These are phyloP conservation scores for Tephrocybe sp. DNA, from an alignment of 768 basidiomycete genomes.

Conservation along the genomic window DNA sequence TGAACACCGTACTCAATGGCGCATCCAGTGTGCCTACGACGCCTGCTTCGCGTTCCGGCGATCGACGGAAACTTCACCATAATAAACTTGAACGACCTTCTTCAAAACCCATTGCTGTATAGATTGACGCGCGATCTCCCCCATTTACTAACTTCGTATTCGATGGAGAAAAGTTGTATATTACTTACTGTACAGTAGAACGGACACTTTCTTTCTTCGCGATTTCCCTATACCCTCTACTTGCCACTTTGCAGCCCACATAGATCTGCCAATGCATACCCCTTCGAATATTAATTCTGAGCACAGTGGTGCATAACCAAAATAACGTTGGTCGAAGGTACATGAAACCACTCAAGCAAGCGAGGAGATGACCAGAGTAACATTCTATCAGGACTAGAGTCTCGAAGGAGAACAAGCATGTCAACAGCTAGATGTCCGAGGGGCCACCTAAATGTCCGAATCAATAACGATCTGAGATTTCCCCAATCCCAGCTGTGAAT, in stretches of 20 bases:
- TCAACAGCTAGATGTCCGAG: neutral
- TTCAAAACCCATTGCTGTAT: neutral
- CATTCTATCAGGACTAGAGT: too few relatives aligned
- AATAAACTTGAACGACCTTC: neutral
- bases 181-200: neutral
- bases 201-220: neutral
- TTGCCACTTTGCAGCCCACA: too few relatives aligned
- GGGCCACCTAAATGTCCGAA: neutral
- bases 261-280: too few relatives aligned
- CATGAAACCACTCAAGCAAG: too few relatives aligned
- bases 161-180: neutral
- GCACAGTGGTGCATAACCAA: too few relatives aligned
- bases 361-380: too few relatives aligned
- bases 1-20: neutral
- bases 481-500: too few relatives aligned
- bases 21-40: neutral
- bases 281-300: too few relatives aligned
- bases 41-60: neutral
- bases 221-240: too few relatives aligned
- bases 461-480: neutral
- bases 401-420: too few relatives aligned
- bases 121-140: neutral
- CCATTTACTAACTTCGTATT: neutral
- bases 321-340: too few relatives aligned
- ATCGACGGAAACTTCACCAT: neutral